Evolutionary conservation across 2,329 filamentous ascomycete genomes (phyloP).

Genomic region (Corinectria fuckeliana): DNA sequence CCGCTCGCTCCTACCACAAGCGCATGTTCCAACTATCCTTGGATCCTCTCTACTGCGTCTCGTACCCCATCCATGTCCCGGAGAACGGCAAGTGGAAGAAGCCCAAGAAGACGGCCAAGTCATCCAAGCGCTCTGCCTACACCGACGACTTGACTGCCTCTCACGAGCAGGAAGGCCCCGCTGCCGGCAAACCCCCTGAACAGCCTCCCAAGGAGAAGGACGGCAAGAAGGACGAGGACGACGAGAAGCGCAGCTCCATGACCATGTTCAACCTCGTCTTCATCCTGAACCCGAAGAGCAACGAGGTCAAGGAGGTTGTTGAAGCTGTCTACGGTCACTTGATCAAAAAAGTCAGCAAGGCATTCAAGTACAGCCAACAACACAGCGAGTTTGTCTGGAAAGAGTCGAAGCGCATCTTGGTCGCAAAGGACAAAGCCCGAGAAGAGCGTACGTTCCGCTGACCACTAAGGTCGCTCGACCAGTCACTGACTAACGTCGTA

Average conservation of each 20-base stretch:
- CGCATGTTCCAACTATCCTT: constrained; percentile 81
- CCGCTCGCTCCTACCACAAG: constrained; percentile 79
- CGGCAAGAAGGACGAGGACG: constrained; percentile 45
- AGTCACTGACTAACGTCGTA: constrained; percentile 20
- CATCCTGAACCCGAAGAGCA: constrained; percentile 78
- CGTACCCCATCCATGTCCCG: constrained; percentile 82
- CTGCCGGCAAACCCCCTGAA: constrained; percentile 36
- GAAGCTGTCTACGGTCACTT: constrained; percentile 86
- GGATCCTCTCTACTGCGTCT: constrained; percentile 80
- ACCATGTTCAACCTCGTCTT: constrained; percentile 99
- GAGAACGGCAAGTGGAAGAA: constrained; percentile 81
- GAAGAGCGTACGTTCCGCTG: constrained; percentile 62
- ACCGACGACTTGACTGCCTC: constrained; percentile 40
- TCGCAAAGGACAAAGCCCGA: constrained; percentile 80
- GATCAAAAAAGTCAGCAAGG: constrained; percentile 90
- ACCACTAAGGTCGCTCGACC: not conserved
- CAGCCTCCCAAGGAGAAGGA: constrained; percentile 37
- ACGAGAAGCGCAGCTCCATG: constrained; percentile 75
- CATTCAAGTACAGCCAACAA: constrained; percentile 90
- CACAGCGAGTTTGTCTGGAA: constrained; percentile 90
- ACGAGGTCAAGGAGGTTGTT: constrained; percentile 77
- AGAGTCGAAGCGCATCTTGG: constrained; percentile 83
- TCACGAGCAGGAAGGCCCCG: constrained; percentile 38
- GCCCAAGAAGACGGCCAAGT: constrained; percentile 59
- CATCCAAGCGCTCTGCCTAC: constrained; percentile 45